These are phyloP conservation scores for Saccharomycopsis sp. DNA, from an alignment of 805 yeast genomes.

Conservation along the genomic window DNA sequence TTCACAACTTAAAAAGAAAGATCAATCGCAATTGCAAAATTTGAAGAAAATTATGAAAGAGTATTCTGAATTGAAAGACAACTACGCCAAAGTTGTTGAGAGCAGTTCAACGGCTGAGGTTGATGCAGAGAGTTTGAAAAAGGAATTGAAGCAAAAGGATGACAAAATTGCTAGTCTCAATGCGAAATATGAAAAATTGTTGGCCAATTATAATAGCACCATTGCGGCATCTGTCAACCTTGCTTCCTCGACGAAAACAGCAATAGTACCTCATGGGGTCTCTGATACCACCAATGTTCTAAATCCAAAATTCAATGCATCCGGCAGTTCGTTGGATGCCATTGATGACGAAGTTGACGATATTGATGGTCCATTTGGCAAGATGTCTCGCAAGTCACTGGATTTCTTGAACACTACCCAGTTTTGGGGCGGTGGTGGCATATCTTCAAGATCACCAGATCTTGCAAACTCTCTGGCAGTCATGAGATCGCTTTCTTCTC, in stretches of 20 bases:
- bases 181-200: constrained; percentile 20
- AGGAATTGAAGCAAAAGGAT: constrained; percentile 5
- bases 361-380: no score
- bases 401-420: no score
- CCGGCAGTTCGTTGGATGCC: no score
- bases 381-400: no score
- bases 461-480: not conserved
- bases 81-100: constrained; percentile 9
- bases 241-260: no score
- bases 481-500: not conserved
- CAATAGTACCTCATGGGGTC: no score
- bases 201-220: constrained; percentile 6
- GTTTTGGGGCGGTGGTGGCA: no score
- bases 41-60: constrained; percentile 17
- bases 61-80: constrained; percentile 13
- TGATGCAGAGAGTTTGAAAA: constrained; percentile 4
- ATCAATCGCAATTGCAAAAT: constrained; percentile 19
- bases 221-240: no score
- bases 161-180: constrained; percentile 15
- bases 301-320: no score
- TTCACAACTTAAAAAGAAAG: constrained; percentile 30
- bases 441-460: no score
- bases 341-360: no score
- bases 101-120: not conserved
- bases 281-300: no score